Conservation (phyloP, 768 basidiomycete genomes). For the Phylloporus sp. region DNA sequence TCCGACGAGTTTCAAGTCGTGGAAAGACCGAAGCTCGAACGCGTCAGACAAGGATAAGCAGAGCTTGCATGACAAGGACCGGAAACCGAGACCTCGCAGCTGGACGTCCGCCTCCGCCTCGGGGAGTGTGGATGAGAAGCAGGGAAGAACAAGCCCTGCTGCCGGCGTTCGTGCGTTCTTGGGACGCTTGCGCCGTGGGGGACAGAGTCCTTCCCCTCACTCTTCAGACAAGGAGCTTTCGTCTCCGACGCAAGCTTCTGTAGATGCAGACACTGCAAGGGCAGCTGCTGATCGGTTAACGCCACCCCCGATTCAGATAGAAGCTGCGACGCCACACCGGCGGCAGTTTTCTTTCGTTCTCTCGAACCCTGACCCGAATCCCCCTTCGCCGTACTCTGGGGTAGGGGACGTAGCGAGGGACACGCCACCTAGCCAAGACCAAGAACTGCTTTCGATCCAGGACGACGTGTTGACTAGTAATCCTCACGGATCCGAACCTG, state of each 20-base stretch:
- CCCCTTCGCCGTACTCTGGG: conserved; percentile 17
- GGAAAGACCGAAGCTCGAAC: conserved; percentile 21
- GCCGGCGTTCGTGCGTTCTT: conserved; percentile 25
- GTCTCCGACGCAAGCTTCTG: conserved; percentile 4
- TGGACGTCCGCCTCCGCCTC: conserved; percentile 11
- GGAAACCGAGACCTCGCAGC: conserved; percentile 13
- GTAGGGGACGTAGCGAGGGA: neutral
- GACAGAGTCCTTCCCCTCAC: conserved; percentile 27
- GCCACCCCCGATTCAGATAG: conserved; percentile 14
- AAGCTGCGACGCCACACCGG: conserved; percentile 15
- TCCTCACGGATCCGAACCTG: neutral
- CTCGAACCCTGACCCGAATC: conserved; percentile 28
- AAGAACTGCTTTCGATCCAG: neutral
- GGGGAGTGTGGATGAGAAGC: conserved; percentile 23
- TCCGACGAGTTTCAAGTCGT: conserved; percentile 25
- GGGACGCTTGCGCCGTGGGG: conserved; percentile 22
- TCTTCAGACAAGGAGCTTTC: conserved; percentile 21
- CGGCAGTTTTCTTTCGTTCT: conserved; percentile 28
- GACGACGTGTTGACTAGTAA: neutral
- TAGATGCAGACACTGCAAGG: conserved; percentile 16
- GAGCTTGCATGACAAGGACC: conserved; percentile 11
- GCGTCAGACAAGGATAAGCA: conserved; percentile 18
- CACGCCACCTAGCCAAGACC: neutral
- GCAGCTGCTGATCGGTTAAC: conserved; percentile 2
- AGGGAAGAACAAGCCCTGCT: conserved; percentile 19